Percentiles rank a stretch among this genome's conserved stretches.
These are phyloP conservation scores for Venturia asperata DNA, from an alignment of 2,329 filamentous ascomycete genomes.

Conservation along the genomic window DNA sequence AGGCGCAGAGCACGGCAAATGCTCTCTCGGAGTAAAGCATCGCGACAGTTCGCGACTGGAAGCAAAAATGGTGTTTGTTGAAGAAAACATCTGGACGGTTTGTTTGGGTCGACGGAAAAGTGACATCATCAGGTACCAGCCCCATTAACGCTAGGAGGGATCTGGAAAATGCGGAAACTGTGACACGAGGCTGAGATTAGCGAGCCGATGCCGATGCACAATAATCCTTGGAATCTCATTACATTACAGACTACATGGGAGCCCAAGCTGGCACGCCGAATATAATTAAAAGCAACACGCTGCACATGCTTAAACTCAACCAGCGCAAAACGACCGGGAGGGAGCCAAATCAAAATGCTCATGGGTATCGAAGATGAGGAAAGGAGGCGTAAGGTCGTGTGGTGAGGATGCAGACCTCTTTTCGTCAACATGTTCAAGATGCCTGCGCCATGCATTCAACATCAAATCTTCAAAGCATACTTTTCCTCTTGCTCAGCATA, in stretches of 20 bases:
- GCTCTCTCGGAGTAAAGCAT: neutral
- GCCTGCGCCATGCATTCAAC: neutral
- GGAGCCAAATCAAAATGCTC: neutral
- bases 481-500: constrained; percentile 33
- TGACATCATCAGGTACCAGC: constrained; percentile 14
- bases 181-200: neutral
- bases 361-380: constrained; percentile 1
- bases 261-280: neutral
- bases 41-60: neutral
- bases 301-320: constrained; percentile 8
- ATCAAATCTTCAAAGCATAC: constrained; percentile 27
- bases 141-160: neutral
- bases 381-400: neutral
- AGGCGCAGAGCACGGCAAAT: neutral
- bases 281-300: neutral
- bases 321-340: neutral
- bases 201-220: neutral
- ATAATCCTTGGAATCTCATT: neutral
- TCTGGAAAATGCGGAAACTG: neutral
- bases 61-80: neutral
- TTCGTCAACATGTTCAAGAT: neutral
- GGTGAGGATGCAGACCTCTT: neutral
- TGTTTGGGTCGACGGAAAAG: neutral
- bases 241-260: neutral
- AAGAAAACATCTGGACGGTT: neutral